Percentiles rank a stretch among this genome's conserved stretches.
Conservation (phyloP, 768 basidiomycete genomes). For the Boletus sp. region DNA sequence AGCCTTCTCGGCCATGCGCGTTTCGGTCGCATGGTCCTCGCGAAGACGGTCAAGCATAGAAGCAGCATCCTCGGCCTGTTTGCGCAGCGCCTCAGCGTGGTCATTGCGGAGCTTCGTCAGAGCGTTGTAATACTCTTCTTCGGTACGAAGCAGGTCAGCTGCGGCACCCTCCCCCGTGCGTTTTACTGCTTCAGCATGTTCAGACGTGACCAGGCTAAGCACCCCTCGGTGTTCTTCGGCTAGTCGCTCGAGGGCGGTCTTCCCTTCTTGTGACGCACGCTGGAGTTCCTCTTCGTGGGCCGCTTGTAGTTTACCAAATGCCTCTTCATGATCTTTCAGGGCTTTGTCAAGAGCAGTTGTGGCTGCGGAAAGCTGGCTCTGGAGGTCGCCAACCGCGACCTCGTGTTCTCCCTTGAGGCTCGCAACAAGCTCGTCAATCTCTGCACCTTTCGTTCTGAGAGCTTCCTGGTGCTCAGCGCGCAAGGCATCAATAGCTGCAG, state of each 20-base stretch:
- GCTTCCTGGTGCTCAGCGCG: slow-evolving; percentile 44
- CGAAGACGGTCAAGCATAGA: slow-evolving; percentile 67
- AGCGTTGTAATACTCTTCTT: slow-evolving; percentile 81
- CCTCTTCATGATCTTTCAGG: slow-evolving; percentile 57
- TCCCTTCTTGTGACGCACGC: slow-evolving; percentile 54
- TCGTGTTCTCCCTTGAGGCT: slow-evolving; percentile 53
- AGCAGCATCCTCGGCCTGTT: slow-evolving; percentile 56
- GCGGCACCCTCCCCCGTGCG: slow-evolving; percentile 60
- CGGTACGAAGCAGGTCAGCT: slow-evolving; percentile 60
- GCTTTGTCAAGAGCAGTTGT: slow-evolving; percentile 44
- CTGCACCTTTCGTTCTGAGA: slow-evolving; percentile 40
- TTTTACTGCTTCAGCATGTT: slow-evolving; percentile 57
- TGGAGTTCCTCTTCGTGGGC: slow-evolving; percentile 57
- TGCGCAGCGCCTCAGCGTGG: slow-evolving; percentile 64
- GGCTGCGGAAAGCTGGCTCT: slow-evolving; percentile 44
- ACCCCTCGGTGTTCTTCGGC: slow-evolving; percentile 54
- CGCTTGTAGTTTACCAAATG: slow-evolving; percentile 54
- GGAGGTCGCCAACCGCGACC: slow-evolving; percentile 36
- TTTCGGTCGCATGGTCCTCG: slow-evolving; percentile 72
- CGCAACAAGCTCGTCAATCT: slow-evolving; percentile 42
- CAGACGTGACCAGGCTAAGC: slow-evolving; percentile 46
- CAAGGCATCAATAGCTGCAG: slow-evolving; percentile 46
- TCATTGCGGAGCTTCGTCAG: slow-evolving; percentile 73
- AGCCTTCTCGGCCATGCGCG: slow-evolving; percentile 73
- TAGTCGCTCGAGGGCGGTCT: slow-evolving; percentile 45